These are phyloP conservation scores for Meyerozyma smithsonii DNA, from an alignment of 1,139 yeast species.

Conservation along the genomic window DNA sequence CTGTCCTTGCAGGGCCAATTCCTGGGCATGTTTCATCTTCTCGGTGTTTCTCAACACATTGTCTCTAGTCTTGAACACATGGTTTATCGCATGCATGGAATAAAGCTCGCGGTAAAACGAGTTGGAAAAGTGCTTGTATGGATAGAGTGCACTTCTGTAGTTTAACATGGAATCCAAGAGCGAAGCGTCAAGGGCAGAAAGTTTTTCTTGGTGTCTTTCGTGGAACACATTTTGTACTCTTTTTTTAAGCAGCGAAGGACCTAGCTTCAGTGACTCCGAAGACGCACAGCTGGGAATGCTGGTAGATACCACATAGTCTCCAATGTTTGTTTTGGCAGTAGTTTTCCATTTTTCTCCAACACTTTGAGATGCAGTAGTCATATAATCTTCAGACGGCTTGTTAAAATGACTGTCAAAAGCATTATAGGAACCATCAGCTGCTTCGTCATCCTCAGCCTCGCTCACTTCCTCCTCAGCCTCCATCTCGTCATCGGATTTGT, in stretches of 20 bases:
- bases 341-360: constrained; percentile 25
- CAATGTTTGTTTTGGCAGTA: constrained; percentile 12
- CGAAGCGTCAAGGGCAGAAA: constrained; percentile 18
- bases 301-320: constrained; percentile 4
- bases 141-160: constrained; percentile 69
- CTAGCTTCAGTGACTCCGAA: not conserved
- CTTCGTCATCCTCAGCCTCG: constrained; percentile 24
- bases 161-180: constrained; percentile 59
- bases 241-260: constrained; percentile 20
- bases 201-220: constrained; percentile 10
- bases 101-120: constrained; percentile 60
- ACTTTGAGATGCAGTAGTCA: constrained; percentile 18
- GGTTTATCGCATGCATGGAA: constrained; percentile 72
- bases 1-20: constrained; percentile 37
- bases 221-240: constrained; percentile 27
- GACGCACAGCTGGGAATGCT: not conserved
- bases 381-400: constrained; percentile 41
- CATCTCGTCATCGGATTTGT: constrained; percentile 14
- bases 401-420: constrained; percentile 80
- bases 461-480: constrained; percentile 25
- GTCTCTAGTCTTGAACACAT: constrained; percentile 82
- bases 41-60: constrained; percentile 69
- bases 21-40: constrained; percentile 44
- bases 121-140: constrained; percentile 40
- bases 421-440: constrained; percentile 28